phyloP scores from a whole-genome alignment of 768 basidiomycete species.

The Suillus discolor region DNA sequence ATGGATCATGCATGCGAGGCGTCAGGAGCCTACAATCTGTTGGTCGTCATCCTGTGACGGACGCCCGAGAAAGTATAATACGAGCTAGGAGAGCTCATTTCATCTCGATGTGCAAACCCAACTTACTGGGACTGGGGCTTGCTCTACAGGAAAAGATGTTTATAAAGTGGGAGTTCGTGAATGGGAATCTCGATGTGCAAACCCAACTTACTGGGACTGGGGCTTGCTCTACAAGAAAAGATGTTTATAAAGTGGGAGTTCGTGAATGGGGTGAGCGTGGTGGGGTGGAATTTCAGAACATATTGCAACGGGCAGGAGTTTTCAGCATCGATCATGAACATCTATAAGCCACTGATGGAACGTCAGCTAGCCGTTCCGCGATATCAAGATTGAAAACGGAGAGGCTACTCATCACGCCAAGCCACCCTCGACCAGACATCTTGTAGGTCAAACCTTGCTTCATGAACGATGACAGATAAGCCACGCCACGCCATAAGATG shows the following conservation, averaged over 20 bases:
- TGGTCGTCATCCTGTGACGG: no score
- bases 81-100: no score
- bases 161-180: no score
- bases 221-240: background rate
- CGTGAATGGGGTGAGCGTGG: background rate
- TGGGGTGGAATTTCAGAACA: background rate
- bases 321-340: background rate
- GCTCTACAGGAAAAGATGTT: no score
- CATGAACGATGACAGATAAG: background rate
- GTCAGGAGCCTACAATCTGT: no score
- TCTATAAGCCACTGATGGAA: background rate
- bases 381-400: background rate
- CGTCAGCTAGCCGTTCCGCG: no score
- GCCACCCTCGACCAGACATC: no score
- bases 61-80: no score
- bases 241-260: background rate
- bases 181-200: no score
- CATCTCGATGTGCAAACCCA: no score
- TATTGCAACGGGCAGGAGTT: background rate
- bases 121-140: background rate
- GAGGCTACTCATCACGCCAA: background rate
- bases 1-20: no score
- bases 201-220: background rate
- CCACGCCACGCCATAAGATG: background rate
- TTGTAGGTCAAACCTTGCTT: background rate